Percentiles rank a stretch among this genome's conserved stretches.
Conservation (phyloP, 768 basidiomycete species). For the Leccinum ochraceum region DNA sequence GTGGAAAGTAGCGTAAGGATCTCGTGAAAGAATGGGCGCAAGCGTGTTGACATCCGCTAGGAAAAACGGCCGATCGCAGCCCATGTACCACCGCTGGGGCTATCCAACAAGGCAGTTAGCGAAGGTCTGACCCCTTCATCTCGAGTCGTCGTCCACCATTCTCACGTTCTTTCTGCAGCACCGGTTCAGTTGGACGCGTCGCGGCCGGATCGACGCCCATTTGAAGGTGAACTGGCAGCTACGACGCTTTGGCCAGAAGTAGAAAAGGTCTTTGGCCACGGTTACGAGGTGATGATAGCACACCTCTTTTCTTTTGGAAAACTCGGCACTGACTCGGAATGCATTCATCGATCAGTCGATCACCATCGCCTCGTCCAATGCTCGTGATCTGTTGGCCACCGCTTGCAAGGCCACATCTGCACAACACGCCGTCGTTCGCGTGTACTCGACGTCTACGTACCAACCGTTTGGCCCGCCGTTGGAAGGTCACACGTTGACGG, state of each 20-base stretch:
- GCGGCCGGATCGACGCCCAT: constrained; percentile 50
- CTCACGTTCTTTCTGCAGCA: constrained; percentile 12
- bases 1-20: constrained; percentile 49
- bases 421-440: constrained; percentile 87
- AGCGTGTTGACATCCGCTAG: constrained; percentile 36
- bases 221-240: constrained; percentile 87
- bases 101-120: constrained; percentile 90
- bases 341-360: constrained; percentile 57
- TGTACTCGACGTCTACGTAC: constrained; percentile 75
- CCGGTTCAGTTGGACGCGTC: constrained; percentile 19
- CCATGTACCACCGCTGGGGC: constrained; percentile 87
- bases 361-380: constrained; percentile 72
- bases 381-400: constrained; percentile 73
- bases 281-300: constrained; percentile 74
- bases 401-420: constrained; percentile 86
- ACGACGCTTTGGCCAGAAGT: constrained; percentile 95
- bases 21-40: neutral
- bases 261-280: constrained; percentile 97
- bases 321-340: neutral
- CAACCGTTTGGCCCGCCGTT: constrained; percentile 71
- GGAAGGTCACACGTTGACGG: constrained; percentile 82
- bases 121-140: constrained; percentile 47
- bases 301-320: neutral
- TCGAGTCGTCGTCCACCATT: neutral
- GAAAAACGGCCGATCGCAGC: constrained; percentile 71